These are phyloP conservation scores for Ajuga chamaepitys DNA, from an alignment of 257 asterid species.

Conservation along the genomic window DNA sequence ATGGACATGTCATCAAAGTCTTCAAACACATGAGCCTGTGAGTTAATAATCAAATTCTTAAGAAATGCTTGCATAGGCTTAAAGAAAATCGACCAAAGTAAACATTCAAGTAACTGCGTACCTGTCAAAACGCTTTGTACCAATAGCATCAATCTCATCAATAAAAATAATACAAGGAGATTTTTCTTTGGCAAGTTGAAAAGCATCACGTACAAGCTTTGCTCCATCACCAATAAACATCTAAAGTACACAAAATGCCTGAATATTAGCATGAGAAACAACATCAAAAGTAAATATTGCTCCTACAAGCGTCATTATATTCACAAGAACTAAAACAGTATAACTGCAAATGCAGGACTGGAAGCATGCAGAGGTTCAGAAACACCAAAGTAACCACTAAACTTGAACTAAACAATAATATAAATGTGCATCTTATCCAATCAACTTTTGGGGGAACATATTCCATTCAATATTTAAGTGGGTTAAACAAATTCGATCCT, in stretches of 20 bases:
- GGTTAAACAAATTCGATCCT: background rate
- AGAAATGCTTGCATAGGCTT: background rate
- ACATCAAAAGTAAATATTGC: background rate
- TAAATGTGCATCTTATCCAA: background rate
- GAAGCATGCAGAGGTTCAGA: background rate
- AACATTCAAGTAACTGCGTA: conserved; percentile 7
- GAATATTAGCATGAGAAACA: background rate
- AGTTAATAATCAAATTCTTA: background rate
- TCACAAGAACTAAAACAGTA: background rate
- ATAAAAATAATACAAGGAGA: conserved; percentile 93
- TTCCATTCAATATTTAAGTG: background rate
- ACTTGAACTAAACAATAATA: background rate
- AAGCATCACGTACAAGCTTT: conserved; percentile 93
- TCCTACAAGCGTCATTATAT: background rate
- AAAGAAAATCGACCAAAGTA: background rate
- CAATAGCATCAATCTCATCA: conserved; percentile 95
- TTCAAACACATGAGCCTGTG: background rate
- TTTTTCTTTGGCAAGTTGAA: conserved; percentile 86
- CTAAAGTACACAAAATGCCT: conserved; percentile 22
- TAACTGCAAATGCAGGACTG: background rate
- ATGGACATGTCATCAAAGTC: background rate
- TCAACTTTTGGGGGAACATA: background rate
- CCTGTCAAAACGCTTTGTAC: conserved; percentile 93
- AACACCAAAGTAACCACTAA: background rate
- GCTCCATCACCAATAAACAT: conserved; percentile 93